Base-by-base conservation (phyloP, 2,329 filamentous ascomycete species). In the Dactylonectria estremocensis region DNA sequence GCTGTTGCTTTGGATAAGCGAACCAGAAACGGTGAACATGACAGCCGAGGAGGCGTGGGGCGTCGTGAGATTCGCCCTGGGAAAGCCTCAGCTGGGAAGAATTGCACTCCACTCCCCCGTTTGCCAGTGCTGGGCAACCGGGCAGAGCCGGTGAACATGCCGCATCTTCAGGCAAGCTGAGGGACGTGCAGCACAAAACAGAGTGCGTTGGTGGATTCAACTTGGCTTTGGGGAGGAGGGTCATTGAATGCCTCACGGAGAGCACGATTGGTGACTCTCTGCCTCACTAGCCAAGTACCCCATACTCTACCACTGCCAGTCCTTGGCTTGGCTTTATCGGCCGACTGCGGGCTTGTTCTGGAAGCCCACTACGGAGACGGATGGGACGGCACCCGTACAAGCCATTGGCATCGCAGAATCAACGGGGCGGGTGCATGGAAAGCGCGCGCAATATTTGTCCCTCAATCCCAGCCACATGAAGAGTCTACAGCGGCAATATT, bases 251-350 rank as follows among this genome's bases (percentile, higher is more conserved):
- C 50, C 67, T 56, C 40, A 56, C 33, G 24, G 35, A 49, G 45
- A 60, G 46, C 61, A 67, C 64, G 46, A 59, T 63, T 64, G 52
- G 66, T 18, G 58, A 62, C 50, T 50, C 43, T 54, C 35, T 57
- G 33, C 52, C 56, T 69, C 45, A 69, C 71, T 69, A 69, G 66
- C 31, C 45, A 67, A 61, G 66, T 63, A 73, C 66, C 73, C 67
- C 64, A 69, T 73, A 71, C 55, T 70, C 69, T 69, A 56, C 67
- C 61, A 62, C 56, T 52, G 54, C 64, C 43, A 35, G 65, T 69
- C 48, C 66, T 63, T 63, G 67, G 63, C 68, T 71, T 74, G 69
- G 64, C 66, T 65, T 48, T 55, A 18, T 66, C 50, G 55, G 46
- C 57, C 58, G 56, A 48, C 43, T 35, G 64, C 50, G 33, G 45